Conservation (phyloP, 2,329 filamentous ascomycete genomes). For the Alternaria sp. region DNA sequence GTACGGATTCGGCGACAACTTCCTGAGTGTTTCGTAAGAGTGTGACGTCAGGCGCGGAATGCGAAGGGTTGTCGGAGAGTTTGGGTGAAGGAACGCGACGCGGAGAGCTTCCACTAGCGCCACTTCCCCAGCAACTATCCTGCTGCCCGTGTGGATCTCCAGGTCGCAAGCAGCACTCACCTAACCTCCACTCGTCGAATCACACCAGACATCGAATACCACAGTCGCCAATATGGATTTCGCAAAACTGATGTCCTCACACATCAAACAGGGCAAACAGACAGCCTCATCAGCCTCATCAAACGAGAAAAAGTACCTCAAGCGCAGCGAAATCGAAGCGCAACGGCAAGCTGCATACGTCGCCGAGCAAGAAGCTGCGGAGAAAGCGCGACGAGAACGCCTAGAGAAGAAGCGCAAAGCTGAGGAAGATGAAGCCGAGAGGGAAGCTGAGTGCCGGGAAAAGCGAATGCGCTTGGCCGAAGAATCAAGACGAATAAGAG, state of each 20-base stretch:
- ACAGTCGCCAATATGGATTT: slow-evolving; percentile 77
- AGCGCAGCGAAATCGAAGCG: slow-evolving; percentile 85
- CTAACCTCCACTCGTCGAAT: neutral
- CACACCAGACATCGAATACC: neutral
- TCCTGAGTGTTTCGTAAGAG: neutral
- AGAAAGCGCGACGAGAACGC: slow-evolving; percentile 74
- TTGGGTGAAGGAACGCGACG: slow-evolving; percentile 25
- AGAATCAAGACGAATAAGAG: slow-evolving; percentile 73
- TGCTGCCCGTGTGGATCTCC: slow-evolving; percentile 17
- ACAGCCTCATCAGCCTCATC: slow-evolving; percentile 48
- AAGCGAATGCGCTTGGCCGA: slow-evolving; percentile 84
- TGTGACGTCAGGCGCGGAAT: slow-evolving; percentile 13
- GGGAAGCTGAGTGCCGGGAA: slow-evolving; percentile 75
- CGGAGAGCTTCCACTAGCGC: slow-evolving; percentile 35
- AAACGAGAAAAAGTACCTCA: slow-evolving; percentile 73
- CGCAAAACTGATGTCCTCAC: slow-evolving; percentile 88
- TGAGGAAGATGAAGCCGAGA: slow-evolving; percentile 82
- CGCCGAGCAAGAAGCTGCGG: slow-evolving; percentile 78
- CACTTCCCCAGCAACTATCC: slow-evolving; percentile 19
- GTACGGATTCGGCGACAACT: neutral
- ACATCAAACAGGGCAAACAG: slow-evolving; percentile 83
- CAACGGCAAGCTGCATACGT: slow-evolving; percentile 81
- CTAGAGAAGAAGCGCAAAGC: slow-evolving; percentile 82
- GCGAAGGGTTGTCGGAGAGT: neutral
- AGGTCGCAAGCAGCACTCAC: slow-evolving; percentile 13